Evolutionary conservation across 2,329 filamentous ascomycete species (phyloP), one percentile per base, ranked within the genome.

Genomic region (Triangularia setosa): DNA sequence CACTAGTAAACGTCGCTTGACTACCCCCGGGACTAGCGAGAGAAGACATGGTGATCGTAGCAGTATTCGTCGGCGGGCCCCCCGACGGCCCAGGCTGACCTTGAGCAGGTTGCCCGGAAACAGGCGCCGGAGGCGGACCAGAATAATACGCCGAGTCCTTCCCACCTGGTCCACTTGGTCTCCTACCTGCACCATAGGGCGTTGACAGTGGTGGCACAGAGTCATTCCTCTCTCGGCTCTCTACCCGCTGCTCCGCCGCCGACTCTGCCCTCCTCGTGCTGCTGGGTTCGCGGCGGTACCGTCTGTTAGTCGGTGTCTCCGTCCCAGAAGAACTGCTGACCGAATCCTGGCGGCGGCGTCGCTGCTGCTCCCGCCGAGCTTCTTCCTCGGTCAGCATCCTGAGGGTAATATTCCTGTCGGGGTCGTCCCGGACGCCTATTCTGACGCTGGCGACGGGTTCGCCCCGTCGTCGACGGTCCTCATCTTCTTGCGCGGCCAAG

Each of bases 71-170:
- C 40, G 35, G 76, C 7, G 72, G 71, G 27, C 68, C 67, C 1
- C 78, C 79, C n/a, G 79, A 77, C 16, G 79, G 79, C 2, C 79
- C 77, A 1, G 80, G 76, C 65, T 77, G 76, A 6, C 83, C 84
- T 2, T 24, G 58, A 44, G 18, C 30, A 16, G 30, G 33, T n/a
- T 35, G 30, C 18, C 56, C 56, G 7, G 25, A 12, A 2, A 25
- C 57, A 25, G 18, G n/a, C n/a, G 27, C 18, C 24, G 57, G 21
- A 59, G 57, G 57, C 23, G 30, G 57, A 25, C 57, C 57, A 48
- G 84, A 86, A 71, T 86, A 88, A 70, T 88, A 88, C 8, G 84
- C 84, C 54, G 84, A 86, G 71, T 89, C 86, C 70, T 87, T 88
- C 1, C 63, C 65, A 9, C 40, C 40, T 3, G 40, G 40, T 7